Base-by-base conservation (phyloP, 768 basidiomycete species). In the Russula sp. region DNA sequence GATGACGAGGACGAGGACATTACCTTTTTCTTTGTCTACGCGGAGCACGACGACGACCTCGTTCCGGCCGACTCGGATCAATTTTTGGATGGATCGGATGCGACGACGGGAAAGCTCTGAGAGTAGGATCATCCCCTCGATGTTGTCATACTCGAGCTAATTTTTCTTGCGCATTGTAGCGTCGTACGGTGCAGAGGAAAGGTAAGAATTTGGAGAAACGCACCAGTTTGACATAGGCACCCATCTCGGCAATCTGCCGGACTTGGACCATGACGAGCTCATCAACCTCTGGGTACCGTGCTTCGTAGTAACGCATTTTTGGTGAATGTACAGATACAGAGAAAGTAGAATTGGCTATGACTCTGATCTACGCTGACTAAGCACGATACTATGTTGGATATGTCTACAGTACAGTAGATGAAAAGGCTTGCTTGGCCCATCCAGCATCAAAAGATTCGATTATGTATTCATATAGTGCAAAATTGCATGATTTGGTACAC, bases 231-330 rank as follows among this genome's bases (percentile, higher is more conserved):
- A 99, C 97, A 73, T 99, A 98, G 48, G 97, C 97, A 51, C 97
- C 97, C 96, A 98, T 99, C 75, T 99, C 96, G 56, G 94, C 93
- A 69, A 99, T 99, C 77, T 97, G 93, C 73, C 92, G 90, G 65
- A 99, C 97, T 72, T 98, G 95, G 13, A 99, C 97, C 96, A 98
- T 98, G 75, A 98, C 97, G 55, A 98, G 86, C 73, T 97, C 92
- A 73, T 99, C 96, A 65, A 97, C 92, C 75, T 98, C 91, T 32
- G 94, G 94, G 72, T 94, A 97, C 69, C 86, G 85, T 70, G 89
- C 90, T 73, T 92, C 86, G 75, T 96, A 97, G 75, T 93, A 98
- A 42, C 94, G 85, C 93, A 95, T 94, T 9, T 57, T 72, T 7
- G 36, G 25, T 16, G 47, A 49, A 3, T 36, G 13, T 16, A 38